Conservation (phyloP, 2,329 filamentous ascomycete genomes). For the Arthrinium phaeospermum region DNA sequence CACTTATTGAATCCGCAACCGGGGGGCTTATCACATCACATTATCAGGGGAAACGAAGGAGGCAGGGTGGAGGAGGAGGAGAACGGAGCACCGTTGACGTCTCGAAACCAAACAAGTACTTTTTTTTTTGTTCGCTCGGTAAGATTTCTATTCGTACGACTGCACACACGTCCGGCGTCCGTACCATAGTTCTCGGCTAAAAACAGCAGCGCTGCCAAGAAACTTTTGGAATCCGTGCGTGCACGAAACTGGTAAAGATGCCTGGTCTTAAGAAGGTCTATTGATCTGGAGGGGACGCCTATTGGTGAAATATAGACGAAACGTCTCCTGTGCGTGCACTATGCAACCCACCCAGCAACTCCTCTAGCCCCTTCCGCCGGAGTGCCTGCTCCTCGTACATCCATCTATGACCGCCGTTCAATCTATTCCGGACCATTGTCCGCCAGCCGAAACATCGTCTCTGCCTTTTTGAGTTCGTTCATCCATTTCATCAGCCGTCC, state of each 20-base stretch:
- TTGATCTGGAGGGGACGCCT: background rate
- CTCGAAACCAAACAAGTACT: slow-evolving; percentile 4
- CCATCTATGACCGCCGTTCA: background rate
- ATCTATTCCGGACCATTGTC: background rate
- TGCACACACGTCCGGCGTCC: background rate
- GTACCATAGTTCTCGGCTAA: background rate
- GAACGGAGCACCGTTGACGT: background rate
- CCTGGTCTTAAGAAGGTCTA: background rate
- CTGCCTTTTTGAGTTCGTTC: background rate
- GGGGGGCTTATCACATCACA: background rate
- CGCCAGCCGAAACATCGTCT: no score
- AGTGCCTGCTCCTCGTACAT: background rate
- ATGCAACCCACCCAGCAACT: background rate
- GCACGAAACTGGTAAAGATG: background rate
- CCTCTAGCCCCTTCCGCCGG: background rate
- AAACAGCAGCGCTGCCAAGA: background rate
- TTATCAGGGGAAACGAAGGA: background rate
- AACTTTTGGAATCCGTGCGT: background rate
- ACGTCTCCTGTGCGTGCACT: background rate
- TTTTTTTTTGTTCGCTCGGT: background rate
- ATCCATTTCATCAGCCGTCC: background rate
- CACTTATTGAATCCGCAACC: slow-evolving; percentile 5
- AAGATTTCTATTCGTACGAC: background rate
- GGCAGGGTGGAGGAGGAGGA: background rate
- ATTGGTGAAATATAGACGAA: background rate